Evolutionary conservation across 2,329 filamentous ascomycete genomes (phyloP).

Genomic region (Sphaerulina vaccinii): DNA sequence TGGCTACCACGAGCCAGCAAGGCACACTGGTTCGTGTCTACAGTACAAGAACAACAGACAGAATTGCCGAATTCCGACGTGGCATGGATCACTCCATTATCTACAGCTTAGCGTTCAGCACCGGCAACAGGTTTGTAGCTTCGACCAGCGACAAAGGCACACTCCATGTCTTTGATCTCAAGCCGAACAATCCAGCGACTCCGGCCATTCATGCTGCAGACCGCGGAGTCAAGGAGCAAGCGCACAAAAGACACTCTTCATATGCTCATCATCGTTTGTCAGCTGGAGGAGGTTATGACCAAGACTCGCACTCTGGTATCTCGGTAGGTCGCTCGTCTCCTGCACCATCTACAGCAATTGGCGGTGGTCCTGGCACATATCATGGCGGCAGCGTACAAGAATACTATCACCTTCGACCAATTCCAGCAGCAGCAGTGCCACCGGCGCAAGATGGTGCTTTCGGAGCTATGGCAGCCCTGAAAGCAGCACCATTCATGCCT

Average conservation of each 20-base stretch:
- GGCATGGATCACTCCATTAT: constrained; percentile 86
- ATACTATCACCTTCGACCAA: constrained; percentile 36
- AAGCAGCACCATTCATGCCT: constrained; percentile 55
- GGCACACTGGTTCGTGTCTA: constrained; percentile 89
- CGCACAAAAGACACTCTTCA: constrained; percentile 27
- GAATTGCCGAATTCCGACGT: constrained; percentile 78
- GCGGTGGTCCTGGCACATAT: constrained; percentile 21
- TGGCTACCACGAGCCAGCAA: constrained; percentile 90
- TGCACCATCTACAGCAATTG: constrained; percentile 22
- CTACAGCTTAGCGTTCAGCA: constrained; percentile 85
- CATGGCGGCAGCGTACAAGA: constrained; percentile 37
- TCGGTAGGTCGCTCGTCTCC: constrained; percentile 30
- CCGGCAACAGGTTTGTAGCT: constrained; percentile 74
- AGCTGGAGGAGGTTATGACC: constrained; percentile 21
- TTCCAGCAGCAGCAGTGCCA: constrained; percentile 31
- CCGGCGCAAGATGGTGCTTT: constrained; percentile 21
- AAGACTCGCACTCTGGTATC: constrained; percentile 27
- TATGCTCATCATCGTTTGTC: constrained; percentile 26
- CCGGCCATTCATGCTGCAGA: constrained; percentile 10
- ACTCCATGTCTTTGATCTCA: constrained; percentile 88
- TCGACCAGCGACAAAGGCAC: constrained; percentile 97
- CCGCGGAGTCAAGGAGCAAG: constrained; percentile 8
- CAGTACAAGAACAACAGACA: constrained; percentile 74
- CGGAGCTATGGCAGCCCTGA: constrained; percentile 32
- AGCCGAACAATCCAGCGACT: constrained; percentile 48